A percentile compares a stretch with the other conserved stretches of the same genome.
These are phyloP conservation scores for Cydonia oblonga DNA, from an alignment of 331 rosid genomes.

Conservation along the genomic window DNA sequence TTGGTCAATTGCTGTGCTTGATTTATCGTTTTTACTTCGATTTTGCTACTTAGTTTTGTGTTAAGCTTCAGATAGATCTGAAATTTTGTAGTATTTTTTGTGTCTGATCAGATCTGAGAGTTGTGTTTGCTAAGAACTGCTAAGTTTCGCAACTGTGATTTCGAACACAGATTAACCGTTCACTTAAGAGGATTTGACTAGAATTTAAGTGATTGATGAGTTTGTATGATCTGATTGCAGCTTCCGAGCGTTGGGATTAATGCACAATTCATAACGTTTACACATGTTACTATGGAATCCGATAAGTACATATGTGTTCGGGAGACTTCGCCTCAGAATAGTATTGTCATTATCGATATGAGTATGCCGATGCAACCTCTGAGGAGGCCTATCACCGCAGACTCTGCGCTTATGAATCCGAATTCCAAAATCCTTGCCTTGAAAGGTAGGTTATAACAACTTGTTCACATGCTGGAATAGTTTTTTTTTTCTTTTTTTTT, in stretches of 20 bases:
- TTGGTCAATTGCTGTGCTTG: constrained; percentile 14
- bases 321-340: constrained; percentile 93
- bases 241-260: constrained; percentile 89
- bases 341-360: constrained; percentile 92
- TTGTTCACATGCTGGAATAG: not conserved
- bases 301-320: constrained; percentile 95
- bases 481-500: not conserved
- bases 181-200: not conserved
- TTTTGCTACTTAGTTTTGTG: not conserved
- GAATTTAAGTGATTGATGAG: constrained; percentile 10
- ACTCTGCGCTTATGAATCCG: constrained; percentile 99
- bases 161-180: not conserved
- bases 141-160: too few relatives aligned
- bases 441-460: constrained; percentile 53
- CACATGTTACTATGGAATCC: constrained; percentile 98
- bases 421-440: constrained; percentile 90
- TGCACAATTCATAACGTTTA: constrained; percentile 88
- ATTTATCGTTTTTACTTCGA: constrained; percentile 5
- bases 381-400: constrained; percentile 98
- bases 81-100: constrained; percentile 12
- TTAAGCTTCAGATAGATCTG: constrained; percentile 38
- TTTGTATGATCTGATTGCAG: constrained; percentile 49
- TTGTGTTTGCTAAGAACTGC: not conserved
- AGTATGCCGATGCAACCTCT: constrained; percentile 89
- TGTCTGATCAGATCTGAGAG: constrained; percentile 27